Base-by-base conservation (phyloP, 495 filamentous ascomycete species). In the Sphaerosporella brunnea region DNA sequence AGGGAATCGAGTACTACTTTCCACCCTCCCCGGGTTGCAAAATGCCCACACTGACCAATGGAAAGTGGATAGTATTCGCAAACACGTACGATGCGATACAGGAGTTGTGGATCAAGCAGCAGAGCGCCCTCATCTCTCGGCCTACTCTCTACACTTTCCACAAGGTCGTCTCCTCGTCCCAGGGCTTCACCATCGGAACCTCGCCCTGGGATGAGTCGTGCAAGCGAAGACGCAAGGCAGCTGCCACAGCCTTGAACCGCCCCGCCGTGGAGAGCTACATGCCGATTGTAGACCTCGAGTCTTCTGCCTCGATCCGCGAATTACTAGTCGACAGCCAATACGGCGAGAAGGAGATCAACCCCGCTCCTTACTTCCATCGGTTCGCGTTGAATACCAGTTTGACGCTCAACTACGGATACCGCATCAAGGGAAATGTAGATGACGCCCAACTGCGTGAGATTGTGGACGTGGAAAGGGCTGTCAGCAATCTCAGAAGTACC, bases 141-240 rank as follows among this genome's bases (percentile, higher is more conserved):
- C 79, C 79, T 0, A 79, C 67, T 0, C 73, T 80, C 45, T 76
- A 81, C 56, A 81, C 78, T 1, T 82, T 82, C 66, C 79, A 83
- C 54, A 76, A 67, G 26, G 77, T 82, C 4, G 76, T 82, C 4
- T 79, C 76, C 34, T 72, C 66, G 50, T 78, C 73, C 13, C 75
- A 80, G 63, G 78, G 77, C 5, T 82, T 78, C 57, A 82, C 78
- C 0, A 79, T 84, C 50, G 79, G 79, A 4, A 82, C 79, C 0
- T 79, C 74, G 0, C 79, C 79, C 0, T 84, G 78, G 78, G 77
- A 81, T 55, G 78, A 80, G 45, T 77, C 72, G 35, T 80, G 77
- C 65, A 84, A 84, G 62, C 68, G 69, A 5, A 70, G 78, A 5
- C 67, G 78, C 38, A 82, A 82, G 64, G 76, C 77, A 0, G 78